Conservation (phyloP, 345 rosid genomes). For the Rhodomyrtus tomentosa region DNA sequence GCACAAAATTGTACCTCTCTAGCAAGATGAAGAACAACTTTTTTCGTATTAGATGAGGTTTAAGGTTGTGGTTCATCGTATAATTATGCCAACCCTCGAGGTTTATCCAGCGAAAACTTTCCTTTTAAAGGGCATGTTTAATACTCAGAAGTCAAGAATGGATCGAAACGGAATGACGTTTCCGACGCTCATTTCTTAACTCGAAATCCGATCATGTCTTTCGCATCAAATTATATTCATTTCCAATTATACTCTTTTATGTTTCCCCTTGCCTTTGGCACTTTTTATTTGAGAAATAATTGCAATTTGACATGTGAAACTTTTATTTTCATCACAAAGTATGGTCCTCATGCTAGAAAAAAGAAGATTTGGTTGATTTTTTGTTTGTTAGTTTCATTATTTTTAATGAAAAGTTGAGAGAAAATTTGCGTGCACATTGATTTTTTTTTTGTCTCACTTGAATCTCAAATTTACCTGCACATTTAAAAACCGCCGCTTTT, state of each 20-base stretch:
- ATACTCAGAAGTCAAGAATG: background rate
- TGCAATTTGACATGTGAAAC: background rate
- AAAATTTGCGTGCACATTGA: rapidly evolving
- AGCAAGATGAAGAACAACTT: background rate
- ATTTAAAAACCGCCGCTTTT: rapidly evolving
- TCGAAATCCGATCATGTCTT: background rate
- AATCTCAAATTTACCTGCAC: rapidly evolving
- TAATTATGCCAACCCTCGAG: background rate
- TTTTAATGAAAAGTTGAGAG: background rate
- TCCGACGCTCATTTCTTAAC: background rate
- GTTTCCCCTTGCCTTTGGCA: background rate
- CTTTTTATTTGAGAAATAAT: background rate
- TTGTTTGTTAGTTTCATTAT: too few relatives aligned
- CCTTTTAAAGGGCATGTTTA: background rate
- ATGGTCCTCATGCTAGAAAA: background rate
- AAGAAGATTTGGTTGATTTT: too few relatives aligned
- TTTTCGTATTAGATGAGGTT: background rate
- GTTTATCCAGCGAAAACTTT: rapidly evolving
- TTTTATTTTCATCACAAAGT: background rate
- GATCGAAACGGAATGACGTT: rapidly evolving
- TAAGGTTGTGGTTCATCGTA: background rate
- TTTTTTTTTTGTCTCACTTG: background rate
- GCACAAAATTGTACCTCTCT: background rate
- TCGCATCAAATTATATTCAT: background rate
- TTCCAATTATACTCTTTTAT: background rate